phyloP scores from a whole-genome alignment of 2,329 filamentous ascomycete genomes.

The Aureobasidium sp. region DNA sequence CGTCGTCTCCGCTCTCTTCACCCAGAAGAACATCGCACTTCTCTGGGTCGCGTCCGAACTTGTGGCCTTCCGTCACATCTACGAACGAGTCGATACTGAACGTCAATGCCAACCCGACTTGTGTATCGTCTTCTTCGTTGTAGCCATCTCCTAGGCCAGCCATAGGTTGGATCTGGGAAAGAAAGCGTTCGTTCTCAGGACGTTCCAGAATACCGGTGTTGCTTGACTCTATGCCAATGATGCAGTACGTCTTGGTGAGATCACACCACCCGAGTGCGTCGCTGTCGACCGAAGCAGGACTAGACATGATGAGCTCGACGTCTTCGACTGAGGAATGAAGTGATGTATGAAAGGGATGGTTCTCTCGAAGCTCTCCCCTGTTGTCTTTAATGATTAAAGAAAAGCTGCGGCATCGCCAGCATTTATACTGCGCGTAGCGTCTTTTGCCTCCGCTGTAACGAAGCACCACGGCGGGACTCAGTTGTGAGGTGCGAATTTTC shows the following conservation, averaged over 20 bases:
- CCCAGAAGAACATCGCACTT: neutral
- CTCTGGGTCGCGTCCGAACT: conserved; percentile 1
- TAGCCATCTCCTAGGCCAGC: neutral
- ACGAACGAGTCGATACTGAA: conserved; percentile 2
- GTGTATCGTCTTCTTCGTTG: conserved; percentile 1
- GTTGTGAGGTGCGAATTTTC: neutral
- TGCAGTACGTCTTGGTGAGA: conserved; percentile 6
- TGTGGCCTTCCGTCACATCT: conserved; percentile 6
- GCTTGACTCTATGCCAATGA: conserved; percentile 6
- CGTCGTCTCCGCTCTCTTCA: neutral
- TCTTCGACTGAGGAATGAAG: neutral
- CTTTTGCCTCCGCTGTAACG: conserved; percentile 4
- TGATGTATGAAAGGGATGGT: neutral
- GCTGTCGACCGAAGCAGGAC: neutral
- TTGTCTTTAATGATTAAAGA: neutral
- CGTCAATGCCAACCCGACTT: neutral
- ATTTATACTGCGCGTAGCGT: neutral
- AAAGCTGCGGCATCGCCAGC: neutral
- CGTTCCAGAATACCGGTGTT: neutral
- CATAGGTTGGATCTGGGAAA: neutral
- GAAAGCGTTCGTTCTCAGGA: neutral
- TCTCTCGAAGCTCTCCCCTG: neutral
- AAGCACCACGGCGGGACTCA: neutral
- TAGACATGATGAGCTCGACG: neutral
- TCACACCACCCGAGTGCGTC: neutral